Conservation (phyloP, 192 early-diverging fungal species). For the Anaeromyces robustus region DNA sequence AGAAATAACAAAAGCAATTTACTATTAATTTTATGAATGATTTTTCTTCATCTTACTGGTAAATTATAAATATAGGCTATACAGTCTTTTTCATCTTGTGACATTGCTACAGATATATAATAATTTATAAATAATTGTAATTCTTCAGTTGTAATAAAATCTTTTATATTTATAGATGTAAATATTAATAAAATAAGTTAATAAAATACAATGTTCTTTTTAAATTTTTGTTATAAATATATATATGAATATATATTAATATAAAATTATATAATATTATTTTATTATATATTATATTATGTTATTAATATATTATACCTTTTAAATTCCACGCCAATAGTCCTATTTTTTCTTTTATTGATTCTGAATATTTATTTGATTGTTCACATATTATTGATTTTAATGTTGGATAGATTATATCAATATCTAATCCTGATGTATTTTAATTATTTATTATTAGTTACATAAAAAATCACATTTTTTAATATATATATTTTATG, state of each 20-base stretch:
- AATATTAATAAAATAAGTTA: too few relatives aligned
- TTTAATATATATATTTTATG: too few relatives aligned
- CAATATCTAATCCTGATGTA: background rate
- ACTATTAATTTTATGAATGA: too few relatives aligned
- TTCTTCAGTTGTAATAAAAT: background rate
- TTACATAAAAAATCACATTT: too few relatives aligned
- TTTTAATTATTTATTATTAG: too few relatives aligned
- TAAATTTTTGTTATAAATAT: too few relatives aligned
- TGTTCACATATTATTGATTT: background rate
- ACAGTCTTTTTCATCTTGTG: background rate
- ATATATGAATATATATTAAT: too few relatives aligned
- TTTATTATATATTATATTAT: too few relatives aligned
- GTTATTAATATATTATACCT: background rate
- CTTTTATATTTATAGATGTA: background rate
- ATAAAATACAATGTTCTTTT: too few relatives aligned
- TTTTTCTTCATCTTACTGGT: too few relatives aligned
- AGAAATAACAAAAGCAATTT: too few relatives aligned
- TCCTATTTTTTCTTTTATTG: background rate
- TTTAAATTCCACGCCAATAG: background rate
- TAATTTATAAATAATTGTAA: background rate
- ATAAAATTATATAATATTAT: too few relatives aligned
- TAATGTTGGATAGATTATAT: background rate
- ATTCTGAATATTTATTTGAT: background rate
- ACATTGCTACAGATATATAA: background rate
- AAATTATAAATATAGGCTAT: background rate